These are phyloP conservation scores for Thelephora aurantiotincta DNA, from an alignment of 768 basidiomycete genomes.

Conservation along the genomic window DNA sequence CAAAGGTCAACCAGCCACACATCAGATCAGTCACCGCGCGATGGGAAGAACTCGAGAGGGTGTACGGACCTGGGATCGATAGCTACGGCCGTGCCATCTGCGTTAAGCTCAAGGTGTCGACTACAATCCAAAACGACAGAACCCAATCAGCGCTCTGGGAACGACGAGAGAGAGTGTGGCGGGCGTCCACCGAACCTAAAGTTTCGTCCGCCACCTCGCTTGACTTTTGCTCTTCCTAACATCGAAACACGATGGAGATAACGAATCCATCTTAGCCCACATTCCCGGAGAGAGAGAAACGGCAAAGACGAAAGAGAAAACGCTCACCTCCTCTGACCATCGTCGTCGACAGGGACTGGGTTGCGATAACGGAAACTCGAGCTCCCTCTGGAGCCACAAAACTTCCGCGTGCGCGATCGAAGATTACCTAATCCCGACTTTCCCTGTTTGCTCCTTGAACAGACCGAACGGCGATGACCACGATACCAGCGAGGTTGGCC, in stretches of 20 bases:
- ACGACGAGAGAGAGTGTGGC: conserved; percentile 1
- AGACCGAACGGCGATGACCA: conserved; percentile 35
- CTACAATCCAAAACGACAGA: conserved; percentile 19
- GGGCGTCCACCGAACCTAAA: conserved; percentile 44
- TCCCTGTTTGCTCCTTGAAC: neutral
- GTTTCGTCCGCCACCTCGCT: conserved; percentile 74
- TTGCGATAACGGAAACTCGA: too few species aligned
- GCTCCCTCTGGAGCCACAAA: too few species aligned
- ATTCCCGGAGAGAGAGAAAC: neutral
- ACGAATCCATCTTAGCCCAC: neutral
- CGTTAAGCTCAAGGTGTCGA: conserved; percentile 45
- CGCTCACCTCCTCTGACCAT: neutral
- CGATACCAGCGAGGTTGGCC: conserved; percentile 84
- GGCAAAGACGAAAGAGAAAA: neutral
- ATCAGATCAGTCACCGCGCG: too few species aligned
- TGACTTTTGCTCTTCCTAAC: conserved; percentile 73
- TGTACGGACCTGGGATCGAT: conserved; percentile 29
- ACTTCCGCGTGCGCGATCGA: too few species aligned
- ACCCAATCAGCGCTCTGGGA: conserved; percentile 5
- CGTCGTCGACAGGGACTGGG: neutral
- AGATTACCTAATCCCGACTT: too few species aligned
- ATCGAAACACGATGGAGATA: neutral
- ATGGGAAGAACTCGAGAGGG: conserved; percentile 3
- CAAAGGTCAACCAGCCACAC: conserved; percentile 30
- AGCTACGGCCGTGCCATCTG: conserved; percentile 38